Percentiles rank a stretch among this genome's conserved stretches.
Conservation (phyloP, 192 early-diverging fungal species). For the Coemansia sp. region DNA sequence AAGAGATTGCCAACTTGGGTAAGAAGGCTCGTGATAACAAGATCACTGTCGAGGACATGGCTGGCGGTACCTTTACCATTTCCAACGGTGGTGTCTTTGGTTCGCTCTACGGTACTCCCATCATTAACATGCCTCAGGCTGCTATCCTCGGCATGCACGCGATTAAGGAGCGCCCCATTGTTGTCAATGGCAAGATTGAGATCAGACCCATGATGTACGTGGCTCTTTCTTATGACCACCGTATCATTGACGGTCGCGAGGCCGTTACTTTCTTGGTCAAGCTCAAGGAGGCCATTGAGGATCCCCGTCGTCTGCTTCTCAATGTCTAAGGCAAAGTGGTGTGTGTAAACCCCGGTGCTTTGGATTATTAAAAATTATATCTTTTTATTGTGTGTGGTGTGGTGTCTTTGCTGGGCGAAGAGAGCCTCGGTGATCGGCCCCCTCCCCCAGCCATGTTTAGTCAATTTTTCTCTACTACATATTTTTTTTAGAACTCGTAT, state of each 20-base stretch:
- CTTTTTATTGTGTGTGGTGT: too few species aligned
- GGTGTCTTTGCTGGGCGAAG: too few species aligned
- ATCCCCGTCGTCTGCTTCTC: constrained; percentile 87
- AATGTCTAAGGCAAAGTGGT: constrained; percentile 79
- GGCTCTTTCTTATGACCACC: constrained; percentile 98
- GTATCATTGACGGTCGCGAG: constrained; percentile 98
- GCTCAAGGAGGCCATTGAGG: constrained; percentile 95
- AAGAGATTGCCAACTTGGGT: constrained; percentile 83
- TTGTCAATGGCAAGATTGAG: constrained; percentile 88
- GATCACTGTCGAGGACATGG: constrained; percentile 97
- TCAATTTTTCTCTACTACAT: too few species aligned
- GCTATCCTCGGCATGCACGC: constrained; percentile 99
- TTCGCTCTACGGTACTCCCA: constrained; percentile 95
- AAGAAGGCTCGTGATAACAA: constrained; percentile 88
- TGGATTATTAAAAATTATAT: too few species aligned
- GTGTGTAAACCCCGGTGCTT: too few species aligned
- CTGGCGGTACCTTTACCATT: constrained; percentile 98
- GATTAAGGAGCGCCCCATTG: constrained; percentile 94
- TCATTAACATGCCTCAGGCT: constrained; percentile 96
- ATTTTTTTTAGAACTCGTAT: too few species aligned
- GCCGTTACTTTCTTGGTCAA: constrained; percentile 98
- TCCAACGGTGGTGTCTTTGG: constrained; percentile 99
- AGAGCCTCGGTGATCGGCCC: too few species aligned
- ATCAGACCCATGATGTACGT: constrained; percentile 96
- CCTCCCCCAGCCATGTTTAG: too few species aligned